Conservation (phyloP, 2,329 filamentous ascomycete genomes). For the Pseudogymnoascus sp. region DNA sequence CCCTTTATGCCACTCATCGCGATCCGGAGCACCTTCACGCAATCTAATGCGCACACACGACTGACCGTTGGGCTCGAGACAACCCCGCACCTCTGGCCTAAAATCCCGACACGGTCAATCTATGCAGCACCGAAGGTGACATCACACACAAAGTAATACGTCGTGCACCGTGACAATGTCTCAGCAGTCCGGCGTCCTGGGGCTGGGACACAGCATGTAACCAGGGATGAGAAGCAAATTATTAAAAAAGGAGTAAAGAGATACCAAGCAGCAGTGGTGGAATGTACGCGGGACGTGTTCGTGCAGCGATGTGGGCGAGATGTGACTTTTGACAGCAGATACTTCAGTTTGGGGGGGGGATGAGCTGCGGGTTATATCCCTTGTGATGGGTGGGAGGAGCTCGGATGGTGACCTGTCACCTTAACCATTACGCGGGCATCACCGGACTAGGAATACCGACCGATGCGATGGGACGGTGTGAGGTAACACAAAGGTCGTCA, state of each 20-base stretch:
- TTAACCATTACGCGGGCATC: background rate
- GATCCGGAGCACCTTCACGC: background rate
- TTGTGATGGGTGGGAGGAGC: background rate
- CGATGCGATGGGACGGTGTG: background rate
- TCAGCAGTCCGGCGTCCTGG: background rate
- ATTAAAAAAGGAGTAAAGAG: background rate
- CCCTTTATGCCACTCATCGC: background rate
- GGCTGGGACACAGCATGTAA: background rate
- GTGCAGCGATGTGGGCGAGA: conserved; percentile 6
- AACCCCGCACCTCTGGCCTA: background rate
- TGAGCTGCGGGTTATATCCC: background rate
- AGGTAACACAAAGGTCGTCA: background rate
- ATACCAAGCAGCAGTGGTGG: background rate
- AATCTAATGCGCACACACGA: background rate
- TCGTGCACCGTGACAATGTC: background rate
- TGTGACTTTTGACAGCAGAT: background rate
- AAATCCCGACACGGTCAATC: background rate
- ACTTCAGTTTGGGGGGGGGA: background rate
- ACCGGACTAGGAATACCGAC: background rate
- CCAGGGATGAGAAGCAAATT: background rate
- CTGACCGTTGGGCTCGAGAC: background rate
- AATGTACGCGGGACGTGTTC: background rate
- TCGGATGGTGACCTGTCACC: conserved; percentile 2
- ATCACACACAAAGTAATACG: background rate
- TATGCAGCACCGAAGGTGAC: background rate